Evolutionary conservation across 106 monocot genomes (phyloP), one percentile per base, ranked within the genome.

Genomic region (Iris macrosiphon): DNA sequence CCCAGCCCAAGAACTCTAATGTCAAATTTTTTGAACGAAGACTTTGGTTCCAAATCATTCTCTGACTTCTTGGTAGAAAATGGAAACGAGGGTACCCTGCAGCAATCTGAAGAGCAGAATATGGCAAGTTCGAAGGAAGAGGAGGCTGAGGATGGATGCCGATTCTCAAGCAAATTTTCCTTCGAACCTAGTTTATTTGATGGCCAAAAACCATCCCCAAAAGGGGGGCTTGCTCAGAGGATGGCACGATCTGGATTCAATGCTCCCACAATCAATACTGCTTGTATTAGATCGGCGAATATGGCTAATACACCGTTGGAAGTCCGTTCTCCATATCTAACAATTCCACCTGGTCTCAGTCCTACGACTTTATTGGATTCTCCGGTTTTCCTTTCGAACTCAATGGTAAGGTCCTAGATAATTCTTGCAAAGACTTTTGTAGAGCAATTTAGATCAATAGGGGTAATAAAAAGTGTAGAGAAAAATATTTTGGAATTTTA

Each of bases 341-440:
- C 75, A 2, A 73, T 90, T 32, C 76, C 89, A 6, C 80, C 84
- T 24, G 86, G 92, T 57, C 62, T 82, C 23, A 92, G 92, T 47
- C 92, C 82, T 0, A 82, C 82, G 4, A 61, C 75, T 22, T 61
- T 86, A 54, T 59, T 92, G 70, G 86, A 92, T 21, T 92, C 92
- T 32, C 86, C 86, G 7, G 86, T 87, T 64, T 87, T 87, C 44
- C 79, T 92, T 56, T 76, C 79, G 1, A 92, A 87, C 51, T 62
- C 73, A 43, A 47, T 82, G 81, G 86, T 92, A 74, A 27, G 47
- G 0, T 23, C 25, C 33, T 29, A 17, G n/a, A n/a, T n/a, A n/a
- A n/a, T n/a, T n/a, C n/a, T n/a, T n/a, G n/a, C n/a, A n/a, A n/a
- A n/a, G n/a, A n/a, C n/a, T n/a, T n/a, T n/a, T n/a, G n/a, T n/a